Evolutionary conservation across 2,329 filamentous ascomycete genomes (phyloP).

Genomic region (Parasarocladium wereldwijsianum): DNA sequence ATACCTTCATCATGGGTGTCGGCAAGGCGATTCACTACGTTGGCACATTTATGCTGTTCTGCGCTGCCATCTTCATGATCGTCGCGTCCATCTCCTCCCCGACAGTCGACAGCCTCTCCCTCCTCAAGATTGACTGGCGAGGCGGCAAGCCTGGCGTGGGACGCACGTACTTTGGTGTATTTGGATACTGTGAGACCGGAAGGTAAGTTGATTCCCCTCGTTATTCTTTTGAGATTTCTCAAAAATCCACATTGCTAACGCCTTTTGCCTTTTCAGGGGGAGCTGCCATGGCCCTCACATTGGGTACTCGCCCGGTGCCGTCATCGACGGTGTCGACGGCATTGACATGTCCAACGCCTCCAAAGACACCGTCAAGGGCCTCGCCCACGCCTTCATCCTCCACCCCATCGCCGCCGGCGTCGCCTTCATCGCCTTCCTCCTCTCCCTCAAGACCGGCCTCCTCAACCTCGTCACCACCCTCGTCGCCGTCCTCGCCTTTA

Average conservation of each 20-base stretch:
- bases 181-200: constrained; percentile 36
- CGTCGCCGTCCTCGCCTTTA: constrained; percentile 32
- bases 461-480: constrained; percentile 36
- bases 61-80: constrained; percentile 38
- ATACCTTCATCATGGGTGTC: constrained; percentile 25
- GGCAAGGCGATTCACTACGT: constrained; percentile 39
- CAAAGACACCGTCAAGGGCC: constrained; percentile 26
- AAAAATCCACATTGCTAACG: no score
- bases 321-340: constrained; percentile 24
- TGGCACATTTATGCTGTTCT: constrained; percentile 42
- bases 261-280: constrained; percentile 5
- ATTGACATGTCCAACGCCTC: constrained; percentile 26
- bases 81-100: constrained; percentile 44
- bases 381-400: constrained; percentile 46
- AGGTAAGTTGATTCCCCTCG: constrained; percentile 2
- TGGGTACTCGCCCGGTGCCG: constrained; percentile 38
- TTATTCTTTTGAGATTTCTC: background rate
- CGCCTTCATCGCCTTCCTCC: constrained; percentile 42
- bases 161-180: constrained; percentile 34
- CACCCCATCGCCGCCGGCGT: constrained; percentile 45
- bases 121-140: constrained; percentile 35
- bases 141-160: constrained; percentile 23
- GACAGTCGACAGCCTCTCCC: constrained; percentile 36
- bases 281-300: constrained; percentile 28
- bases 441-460: constrained; percentile 11